phyloP scores from a whole-genome alignment of 2,329 filamentous ascomycete genomes.

The Camptophora hylomeconis region DNA sequence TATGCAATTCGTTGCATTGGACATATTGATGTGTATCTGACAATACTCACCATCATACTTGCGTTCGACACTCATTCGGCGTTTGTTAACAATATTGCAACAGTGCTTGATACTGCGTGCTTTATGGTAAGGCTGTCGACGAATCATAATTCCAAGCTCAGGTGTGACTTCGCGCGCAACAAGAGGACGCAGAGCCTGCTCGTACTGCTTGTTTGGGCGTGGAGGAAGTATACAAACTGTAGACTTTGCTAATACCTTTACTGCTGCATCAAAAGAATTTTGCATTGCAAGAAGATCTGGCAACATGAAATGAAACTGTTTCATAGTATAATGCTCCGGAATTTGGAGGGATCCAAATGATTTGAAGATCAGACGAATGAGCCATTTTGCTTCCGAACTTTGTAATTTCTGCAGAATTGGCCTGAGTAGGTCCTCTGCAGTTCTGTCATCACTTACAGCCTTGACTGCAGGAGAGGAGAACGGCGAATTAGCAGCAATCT shows the following conservation, averaged over 20 bases:
- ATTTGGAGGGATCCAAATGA: slow-evolving; percentile 56
- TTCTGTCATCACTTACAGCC: slow-evolving; percentile 22
- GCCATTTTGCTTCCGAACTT: slow-evolving; percentile 71
- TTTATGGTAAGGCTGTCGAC: slow-evolving; percentile 47
- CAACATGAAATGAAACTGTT: slow-evolving; percentile 54
- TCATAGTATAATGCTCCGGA: slow-evolving; percentile 42
- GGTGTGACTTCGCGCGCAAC: slow-evolving; percentile 31
- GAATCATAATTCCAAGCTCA: slow-evolving; percentile 43
- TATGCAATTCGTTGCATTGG: slow-evolving; percentile 42
- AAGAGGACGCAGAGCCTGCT: slow-evolving; percentile 4
- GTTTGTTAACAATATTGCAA: slow-evolving; percentile 46
- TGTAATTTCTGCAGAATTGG: slow-evolving; percentile 46
- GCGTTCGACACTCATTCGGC: slow-evolving; percentile 59
- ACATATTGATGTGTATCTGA: slow-evolving; percentile 68
- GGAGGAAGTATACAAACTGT: slow-evolving; percentile 6
- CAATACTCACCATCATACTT: slow-evolving; percentile 88
- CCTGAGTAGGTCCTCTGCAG: slow-evolving; percentile 37
- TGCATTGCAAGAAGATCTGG: slow-evolving; percentile 32
- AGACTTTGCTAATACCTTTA: slow-evolving; percentile 7
- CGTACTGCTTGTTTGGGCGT: slow-evolving; percentile 5
- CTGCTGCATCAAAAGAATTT: slow-evolving; percentile 13
- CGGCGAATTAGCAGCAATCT: slow-evolving; percentile 52
- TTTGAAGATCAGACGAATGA: slow-evolving; percentile 69
- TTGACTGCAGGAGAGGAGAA: slow-evolving; percentile 58
- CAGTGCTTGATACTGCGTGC: slow-evolving; percentile 60